Base-by-base conservation (phyloP, 2,329 filamentous ascomycete species). In the Phialemoniopsis sp. region DNA sequence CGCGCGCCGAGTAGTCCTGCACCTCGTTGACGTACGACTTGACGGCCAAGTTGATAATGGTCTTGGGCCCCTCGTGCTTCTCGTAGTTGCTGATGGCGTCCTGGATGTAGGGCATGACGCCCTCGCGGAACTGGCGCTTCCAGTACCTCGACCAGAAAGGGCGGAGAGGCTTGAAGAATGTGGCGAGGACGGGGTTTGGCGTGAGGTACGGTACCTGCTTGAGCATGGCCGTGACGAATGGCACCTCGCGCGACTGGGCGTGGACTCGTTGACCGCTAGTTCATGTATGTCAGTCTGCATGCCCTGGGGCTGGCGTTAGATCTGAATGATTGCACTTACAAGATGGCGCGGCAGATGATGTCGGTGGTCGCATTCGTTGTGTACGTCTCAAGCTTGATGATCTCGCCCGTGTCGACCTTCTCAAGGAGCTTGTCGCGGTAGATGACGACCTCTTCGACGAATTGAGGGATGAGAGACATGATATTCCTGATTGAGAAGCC, bases 401-500 rank as follows among this genome's bases (percentile, higher is more conserved):
- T 42, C 38, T 56, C 43, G 5, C 47, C 52, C 8, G 39, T 44
- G 13, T 35, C 34, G 8, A 53, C 55, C 3, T 39, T 38, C 34
- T 48, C 40, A 36, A 43, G 34, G 26, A 59, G 47, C 32, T 36
- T 42, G 14, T 50, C 46, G 30, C 43, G 47, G 39, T 54, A 56
- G 29, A 53, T 45, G 19, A 46, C 38, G n/a, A 48, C 49, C 41
- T 59, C 57, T 16, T 62, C 54, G 9, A 62, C 42, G 32, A 62
- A 54, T n/a, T 41, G 46, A 3, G 60, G 60, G 3, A 61, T 49
- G 15, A 66, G 42, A 1, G 56, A 54, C 34, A 60, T 50, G 26
- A 67, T 38, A 40, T 67, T 63, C 38, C 50, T 56, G 9, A 51
- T 47, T 1, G 59, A 57, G 45, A 67, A 67, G 5, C 62, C 63